Evolutionary conservation across 2,329 filamentous ascomycete genomes (phyloP), one percentile per base, ranked within the genome.

Genomic region (Colletotrichum lupini): DNA sequence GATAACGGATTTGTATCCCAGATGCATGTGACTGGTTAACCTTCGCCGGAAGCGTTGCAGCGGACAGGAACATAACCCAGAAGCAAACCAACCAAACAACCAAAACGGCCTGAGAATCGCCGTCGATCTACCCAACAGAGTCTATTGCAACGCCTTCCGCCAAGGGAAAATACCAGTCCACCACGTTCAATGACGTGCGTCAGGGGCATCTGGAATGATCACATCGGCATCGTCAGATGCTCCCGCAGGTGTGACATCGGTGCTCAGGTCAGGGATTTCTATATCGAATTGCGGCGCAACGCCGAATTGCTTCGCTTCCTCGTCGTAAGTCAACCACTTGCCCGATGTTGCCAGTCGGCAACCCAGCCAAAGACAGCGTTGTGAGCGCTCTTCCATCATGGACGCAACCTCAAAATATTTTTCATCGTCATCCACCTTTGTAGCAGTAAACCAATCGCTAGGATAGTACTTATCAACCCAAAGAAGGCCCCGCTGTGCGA

Each of bases 391-490:
- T n/a, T 87, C 86, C 0, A 84, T 84, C 78, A 92, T 91, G 0
- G 89, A 92, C 0, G 90, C 82, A 0, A 88, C 81, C 77, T 94
- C 92, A 59, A 93, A 88, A 22, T 87, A 87, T 58, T 91, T 88
- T 74, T 93, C 92, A 12, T 92, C 90, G 28, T 93, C 91, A 35
- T 93, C 91, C 9, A 91, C 85, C 72, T 87, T 87, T 1, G 87
- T 86, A 9, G 86, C 85, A 0, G 79, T 76, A 77, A 94, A 94
- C 89, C 89, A 93, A 0, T 85, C 82, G 0, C 80, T 68, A 0
- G 91, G 91, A 66, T 89, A 91, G 68, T 92, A 92, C 12, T 85
- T 83, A 2, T 90, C 85, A 0, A 87, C 84, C 84, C 90, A 94
- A 1, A 91, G 79, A 1, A 93, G 82, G 0, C 93, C 93, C 1